phyloP scores from a whole-genome alignment of 2,329 filamentous ascomycete species.

The Diaporthe sp. region DNA sequence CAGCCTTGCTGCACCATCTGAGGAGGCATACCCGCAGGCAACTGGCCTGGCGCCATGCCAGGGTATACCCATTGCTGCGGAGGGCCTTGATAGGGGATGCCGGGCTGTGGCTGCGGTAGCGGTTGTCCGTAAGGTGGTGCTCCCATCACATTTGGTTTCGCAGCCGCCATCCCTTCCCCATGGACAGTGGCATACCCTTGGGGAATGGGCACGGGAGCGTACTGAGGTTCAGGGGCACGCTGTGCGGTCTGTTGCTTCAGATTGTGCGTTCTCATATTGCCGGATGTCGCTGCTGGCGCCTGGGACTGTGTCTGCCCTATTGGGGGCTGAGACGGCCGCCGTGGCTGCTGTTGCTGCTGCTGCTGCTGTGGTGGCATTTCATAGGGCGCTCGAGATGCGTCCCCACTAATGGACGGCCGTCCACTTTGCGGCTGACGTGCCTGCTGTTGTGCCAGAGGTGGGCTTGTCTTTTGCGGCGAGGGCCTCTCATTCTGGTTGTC shows the following conservation, averaged over 20 bases:
- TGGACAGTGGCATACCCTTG: slow-evolving; percentile 54
- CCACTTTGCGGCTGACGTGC: slow-evolving; percentile 32
- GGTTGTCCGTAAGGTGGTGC: slow-evolving; percentile 39
- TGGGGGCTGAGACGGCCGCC: slow-evolving; percentile 33
- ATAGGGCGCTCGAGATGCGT: slow-evolving; percentile 21
- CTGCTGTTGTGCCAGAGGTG: slow-evolving; percentile 40
- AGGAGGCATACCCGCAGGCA: slow-evolving; percentile 29
- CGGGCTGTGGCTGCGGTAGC: slow-evolving; percentile 44
- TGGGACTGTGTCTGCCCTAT: slow-evolving; percentile 8
- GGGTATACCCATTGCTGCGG: slow-evolving; percentile 38
- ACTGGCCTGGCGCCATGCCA: slow-evolving; percentile 36
- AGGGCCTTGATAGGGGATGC: slow-evolving; percentile 40
- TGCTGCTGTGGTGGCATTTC: slow-evolving; percentile 41
- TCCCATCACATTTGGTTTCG: slow-evolving; percentile 46
- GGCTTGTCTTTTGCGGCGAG: slow-evolving; percentile 38
- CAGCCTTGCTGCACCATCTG: slow-evolving; percentile 38
- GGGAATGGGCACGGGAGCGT: slow-evolving; percentile 56
- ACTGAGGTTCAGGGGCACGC: slow-evolving; percentile 50
- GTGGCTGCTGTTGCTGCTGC: slow-evolving; percentile 43
- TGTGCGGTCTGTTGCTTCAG: slow-evolving; percentile 35
- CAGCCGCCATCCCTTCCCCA: slow-evolving; percentile 52
- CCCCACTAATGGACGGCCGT: slow-evolving; percentile 35
- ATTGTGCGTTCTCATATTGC: slow-evolving; percentile 29
- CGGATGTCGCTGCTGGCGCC: slow-evolving; percentile 22
- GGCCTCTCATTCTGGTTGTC: slow-evolving; percentile 44